These are phyloP conservation scores for Candida boleticola DNA, from an alignment of 805 yeast species.

Conservation along the genomic window DNA sequence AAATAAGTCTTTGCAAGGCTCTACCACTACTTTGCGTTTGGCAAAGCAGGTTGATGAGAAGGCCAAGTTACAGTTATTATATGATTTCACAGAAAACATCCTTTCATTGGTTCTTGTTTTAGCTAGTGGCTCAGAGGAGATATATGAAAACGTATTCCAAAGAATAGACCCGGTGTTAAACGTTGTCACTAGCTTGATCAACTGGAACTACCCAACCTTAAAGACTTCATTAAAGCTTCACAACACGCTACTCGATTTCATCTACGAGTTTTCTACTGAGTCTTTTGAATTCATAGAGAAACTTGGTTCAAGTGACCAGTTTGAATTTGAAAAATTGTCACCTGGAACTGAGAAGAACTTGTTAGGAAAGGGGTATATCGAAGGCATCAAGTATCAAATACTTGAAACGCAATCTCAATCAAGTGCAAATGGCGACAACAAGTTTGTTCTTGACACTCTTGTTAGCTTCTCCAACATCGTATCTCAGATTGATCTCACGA, in stretches of 20 bases:
- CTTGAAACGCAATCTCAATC: constrained; percentile 26
- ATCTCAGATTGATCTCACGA: constrained; percentile 26
- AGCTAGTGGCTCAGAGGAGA: constrained; percentile 57
- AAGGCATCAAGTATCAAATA: constrained; percentile 43
- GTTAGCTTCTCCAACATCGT: constrained; percentile 20
- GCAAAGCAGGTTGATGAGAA: constrained; percentile 29
- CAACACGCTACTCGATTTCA: constrained; percentile 53
- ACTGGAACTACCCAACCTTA: constrained; percentile 31
- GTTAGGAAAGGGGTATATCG: constrained; percentile 34
- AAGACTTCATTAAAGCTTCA: constrained; percentile 43
- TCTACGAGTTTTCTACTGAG: constrained; percentile 61
- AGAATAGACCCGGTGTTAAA: constrained; percentile 37
- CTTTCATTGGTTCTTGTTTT: constrained; percentile 66
- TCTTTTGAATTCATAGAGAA: constrained; percentile 50
- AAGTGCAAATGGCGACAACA: constrained; percentile 14
- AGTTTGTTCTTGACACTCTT: constrained; percentile 12
- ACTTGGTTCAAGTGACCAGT: constrained; percentile 15
- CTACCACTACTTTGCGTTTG: constrained; percentile 13
- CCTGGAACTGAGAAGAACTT: constrained; percentile 14
- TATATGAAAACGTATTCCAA: constrained; percentile 46
- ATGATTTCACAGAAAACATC: constrained; percentile 71
- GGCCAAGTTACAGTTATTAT: constrained; percentile 48
- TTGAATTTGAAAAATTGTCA: constrained; percentile 5
- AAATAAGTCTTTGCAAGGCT: constrained; percentile 10
- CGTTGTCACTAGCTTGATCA: constrained; percentile 36